Percentiles rank a stretch among this genome's conserved stretches.
phyloP scores from a whole-genome alignment of 2,329 filamentous ascomycete genomes.

The Xylaria arbuscula region DNA sequence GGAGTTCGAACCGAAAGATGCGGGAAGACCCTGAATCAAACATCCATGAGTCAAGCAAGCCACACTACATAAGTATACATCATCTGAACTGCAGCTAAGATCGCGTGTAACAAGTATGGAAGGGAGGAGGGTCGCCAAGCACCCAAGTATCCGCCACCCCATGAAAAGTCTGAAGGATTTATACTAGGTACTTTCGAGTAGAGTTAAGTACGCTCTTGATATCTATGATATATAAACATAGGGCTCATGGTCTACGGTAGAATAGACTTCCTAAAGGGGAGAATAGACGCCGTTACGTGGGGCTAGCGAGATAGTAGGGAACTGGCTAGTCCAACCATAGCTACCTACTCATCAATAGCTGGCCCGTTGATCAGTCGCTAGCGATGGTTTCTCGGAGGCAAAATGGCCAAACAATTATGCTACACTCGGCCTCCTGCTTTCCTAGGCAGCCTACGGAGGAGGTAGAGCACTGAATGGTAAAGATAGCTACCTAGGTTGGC shows the following conservation, averaged over 20 bases:
- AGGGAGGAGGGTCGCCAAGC: conserved; percentile 16
- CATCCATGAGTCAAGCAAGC: background rate
- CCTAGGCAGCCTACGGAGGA: background rate
- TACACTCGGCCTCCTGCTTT: no score
- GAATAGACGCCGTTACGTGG: conserved; percentile 32
- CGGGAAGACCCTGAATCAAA: conserved; percentile 37
- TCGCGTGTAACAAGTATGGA: conserved; percentile 18
- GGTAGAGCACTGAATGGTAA: conserved; percentile 5
- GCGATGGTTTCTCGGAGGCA: background rate
- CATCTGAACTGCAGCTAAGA: conserved; percentile 18
- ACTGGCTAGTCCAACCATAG: conserved; percentile 40
- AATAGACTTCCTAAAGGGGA: no score
- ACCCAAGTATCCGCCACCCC: conserved; percentile 16
- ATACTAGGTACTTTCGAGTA: no score
- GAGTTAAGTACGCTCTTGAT: no score
- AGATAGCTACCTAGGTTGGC: background rate
- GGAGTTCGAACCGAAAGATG: conserved; percentile 22
- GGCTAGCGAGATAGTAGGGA: conserved; percentile 38
- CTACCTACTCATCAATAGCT: conserved; percentile 13
- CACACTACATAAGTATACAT: background rate
- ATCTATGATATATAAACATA: no score
- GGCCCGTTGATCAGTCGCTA: conserved; percentile 32
- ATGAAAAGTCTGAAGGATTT: background rate
- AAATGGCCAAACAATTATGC: background rate
- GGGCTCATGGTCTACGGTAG: no score